These are phyloP conservation scores for Actinomucor elegans DNA, from an alignment of 371 early-diverging fungal genomes.

Conservation along the genomic window DNA sequence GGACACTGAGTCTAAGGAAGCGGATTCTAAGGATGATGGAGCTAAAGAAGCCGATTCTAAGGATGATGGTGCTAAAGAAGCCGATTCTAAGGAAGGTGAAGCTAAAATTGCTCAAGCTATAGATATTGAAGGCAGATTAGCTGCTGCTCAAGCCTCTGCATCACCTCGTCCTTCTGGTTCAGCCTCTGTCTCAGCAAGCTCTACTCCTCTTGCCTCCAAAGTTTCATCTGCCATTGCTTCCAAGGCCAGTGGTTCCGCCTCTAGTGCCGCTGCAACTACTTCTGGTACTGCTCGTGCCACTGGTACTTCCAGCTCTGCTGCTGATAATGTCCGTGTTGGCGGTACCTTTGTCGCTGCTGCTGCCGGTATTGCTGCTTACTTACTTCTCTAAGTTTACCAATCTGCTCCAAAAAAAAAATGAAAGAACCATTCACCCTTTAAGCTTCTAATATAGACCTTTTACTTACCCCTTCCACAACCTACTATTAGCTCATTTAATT, in stretches of 20 bases:
- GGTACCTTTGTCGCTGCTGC: constrained; percentile 17
- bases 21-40: neutral
- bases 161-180: neutral
- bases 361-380: constrained; percentile 26
- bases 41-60: neutral
- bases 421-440: neutral
- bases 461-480: no score
- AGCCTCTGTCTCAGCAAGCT: constrained; percentile 3
- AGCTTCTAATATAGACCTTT: no score
- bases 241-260: neutral
- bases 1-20: neutral
- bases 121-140: constrained; percentile 1
- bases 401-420: neutral
- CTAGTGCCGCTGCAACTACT: constrained; percentile 1
- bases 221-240: constrained; percentile 1
- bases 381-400: constrained; percentile 21
- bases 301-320: constrained; percentile 9
- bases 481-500: no score
- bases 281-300: constrained; percentile 5
- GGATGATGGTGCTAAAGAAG: neutral
- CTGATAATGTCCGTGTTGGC: constrained; percentile 10
- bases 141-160: constrained; percentile 10
- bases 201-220: neutral
- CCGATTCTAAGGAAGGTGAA: neutral
- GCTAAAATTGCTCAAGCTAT: neutral